A percentile compares a stretch with the other conserved stretches of the same genome.
phyloP scores from a whole-genome alignment of 345 rosid species.

The Crucihimalaya himalaica region DNA sequence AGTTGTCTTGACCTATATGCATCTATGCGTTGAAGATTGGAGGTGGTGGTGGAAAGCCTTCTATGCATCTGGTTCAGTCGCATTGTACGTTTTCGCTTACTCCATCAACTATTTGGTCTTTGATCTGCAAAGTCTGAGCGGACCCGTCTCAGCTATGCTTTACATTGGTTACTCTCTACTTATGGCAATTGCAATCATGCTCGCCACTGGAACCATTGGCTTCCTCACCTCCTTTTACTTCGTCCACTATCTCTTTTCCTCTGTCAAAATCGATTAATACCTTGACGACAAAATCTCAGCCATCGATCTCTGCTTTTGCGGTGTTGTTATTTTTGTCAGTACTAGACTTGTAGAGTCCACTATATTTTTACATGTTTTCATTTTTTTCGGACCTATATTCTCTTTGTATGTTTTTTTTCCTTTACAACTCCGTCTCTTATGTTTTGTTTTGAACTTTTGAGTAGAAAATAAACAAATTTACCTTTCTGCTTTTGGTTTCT shows the following conservation, averaged over 20 bases:
- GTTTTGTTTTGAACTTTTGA: conserved; percentile 20
- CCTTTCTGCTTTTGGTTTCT: neutral
- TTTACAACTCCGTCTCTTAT: neutral
- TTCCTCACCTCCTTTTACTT: conserved; percentile 77
- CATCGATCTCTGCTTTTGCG: conserved; percentile 29
- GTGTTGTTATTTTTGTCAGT: conserved; percentile 31
- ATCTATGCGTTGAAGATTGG: conserved; percentile 89
- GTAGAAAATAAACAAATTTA: conserved; percentile 23
- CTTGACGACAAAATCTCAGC: conserved; percentile 27
- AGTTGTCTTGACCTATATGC: conserved; percentile 83
- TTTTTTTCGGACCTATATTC: neutral
- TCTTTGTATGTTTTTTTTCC: conserved; percentile 9
- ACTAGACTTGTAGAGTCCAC: conserved; percentile 39
- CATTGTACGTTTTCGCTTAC: conserved; percentile 74
- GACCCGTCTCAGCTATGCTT: conserved; percentile 74
- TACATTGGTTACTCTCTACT: conserved; percentile 76
- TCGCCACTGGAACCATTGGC: conserved; percentile 79
- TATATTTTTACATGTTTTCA: conserved; percentile 24
- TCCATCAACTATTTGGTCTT: conserved; percentile 80
- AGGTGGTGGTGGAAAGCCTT: conserved; percentile 95
- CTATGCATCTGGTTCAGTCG: conserved; percentile 81
- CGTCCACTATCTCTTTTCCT: conserved; percentile 82
- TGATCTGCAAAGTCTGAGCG: conserved; percentile 78
- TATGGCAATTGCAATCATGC: conserved; percentile 79
- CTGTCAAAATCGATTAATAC: conserved; percentile 73